A percentile compares a stretch with the other conserved stretches of the same genome.
phyloP scores from a whole-genome alignment of 768 basidiomycete species.

The Sistotremastrum niveocremeum region DNA sequence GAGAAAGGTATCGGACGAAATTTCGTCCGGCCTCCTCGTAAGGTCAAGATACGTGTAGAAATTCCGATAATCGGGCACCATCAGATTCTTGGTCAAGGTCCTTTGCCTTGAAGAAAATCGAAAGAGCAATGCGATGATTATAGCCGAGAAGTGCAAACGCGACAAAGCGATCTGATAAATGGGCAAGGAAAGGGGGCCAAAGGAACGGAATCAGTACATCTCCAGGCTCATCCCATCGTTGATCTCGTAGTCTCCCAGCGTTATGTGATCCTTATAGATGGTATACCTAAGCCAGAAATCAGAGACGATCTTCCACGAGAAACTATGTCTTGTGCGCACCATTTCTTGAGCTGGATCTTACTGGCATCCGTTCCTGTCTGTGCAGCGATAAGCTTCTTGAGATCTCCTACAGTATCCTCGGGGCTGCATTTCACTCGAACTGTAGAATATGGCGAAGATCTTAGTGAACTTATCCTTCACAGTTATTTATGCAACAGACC shows the following conservation, averaged over 20 bases:
- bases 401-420: conserved; percentile 92
- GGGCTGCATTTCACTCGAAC: conserved; percentile 93
- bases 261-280: conserved; percentile 93
- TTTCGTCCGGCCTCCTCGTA: too few species aligned
- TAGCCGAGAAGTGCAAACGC: too few species aligned
- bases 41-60: too few species aligned
- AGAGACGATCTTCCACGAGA: neutral
- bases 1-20: too few species aligned
- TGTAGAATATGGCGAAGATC: conserved; percentile 16
- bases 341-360: conserved; percentile 96
- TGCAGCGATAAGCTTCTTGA: conserved; percentile 94
- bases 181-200: neutral
- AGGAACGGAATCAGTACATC: conserved; percentile 48
- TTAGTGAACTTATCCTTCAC: too few species aligned
- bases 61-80: too few species aligned
- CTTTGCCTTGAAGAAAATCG: too few species aligned
- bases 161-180: too few species aligned
- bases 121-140: too few species aligned
- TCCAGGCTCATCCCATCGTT: conserved; percentile 88
- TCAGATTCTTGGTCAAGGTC: too few species aligned
- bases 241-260: conserved; percentile 84
- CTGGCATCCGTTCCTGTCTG: conserved; percentile 78
- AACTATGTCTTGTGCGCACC: conserved; percentile 34
- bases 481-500: conserved; percentile 29
- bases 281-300: conserved; percentile 52